A percentile compares a stretch with the other conserved stretches of the same genome.
Evolutionary conservation across 805 yeast species (phyloP).

Genomic region (Scheffersomyces ergatensis): DNA sequence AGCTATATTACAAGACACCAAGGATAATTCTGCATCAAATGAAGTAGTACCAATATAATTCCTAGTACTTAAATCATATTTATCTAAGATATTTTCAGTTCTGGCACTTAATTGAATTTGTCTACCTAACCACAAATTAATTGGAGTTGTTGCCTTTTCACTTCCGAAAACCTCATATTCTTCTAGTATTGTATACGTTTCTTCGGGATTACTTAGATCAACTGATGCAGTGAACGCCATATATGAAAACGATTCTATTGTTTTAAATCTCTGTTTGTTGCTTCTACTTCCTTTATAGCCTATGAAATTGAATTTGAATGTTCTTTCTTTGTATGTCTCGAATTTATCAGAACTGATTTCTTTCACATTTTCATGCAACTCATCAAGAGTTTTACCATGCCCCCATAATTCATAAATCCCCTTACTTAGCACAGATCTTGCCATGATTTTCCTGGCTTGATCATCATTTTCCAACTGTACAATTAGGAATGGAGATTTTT

Average conservation of each 20-base stretch:
- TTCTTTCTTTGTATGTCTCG: constrained; percentile 36
- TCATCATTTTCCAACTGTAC: constrained; percentile 66
- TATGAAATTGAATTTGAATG: constrained; percentile 83
- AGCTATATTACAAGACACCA: constrained; percentile 84
- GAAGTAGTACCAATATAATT: constrained; percentile 94
- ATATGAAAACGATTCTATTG: constrained; percentile 72
- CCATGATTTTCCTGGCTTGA: constrained; percentile 61
- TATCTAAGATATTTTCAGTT: constrained; percentile 63
- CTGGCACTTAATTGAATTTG: constrained; percentile 63
- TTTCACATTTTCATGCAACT: constrained; percentile 54
- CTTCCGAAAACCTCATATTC: constrained; percentile 55
- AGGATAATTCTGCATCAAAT: constrained; percentile 89
- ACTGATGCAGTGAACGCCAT: constrained; percentile 76
- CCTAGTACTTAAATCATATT: constrained; percentile 76
- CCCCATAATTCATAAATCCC: constrained; percentile 90
- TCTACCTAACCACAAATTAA: constrained; percentile 71
- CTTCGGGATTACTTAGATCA: constrained; percentile 72
- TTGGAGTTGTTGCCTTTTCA: constrained; percentile 49
- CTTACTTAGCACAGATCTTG: constrained; percentile 65
- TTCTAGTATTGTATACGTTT: constrained; percentile 70
- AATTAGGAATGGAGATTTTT: constrained; percentile 64
- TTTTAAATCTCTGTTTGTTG: constrained; percentile 48
- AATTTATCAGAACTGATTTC: constrained; percentile 27
- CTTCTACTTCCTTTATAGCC: constrained; percentile 67
- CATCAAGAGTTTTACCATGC: constrained; percentile 51